These are phyloP conservation scores for Cercospora canescens DNA, from an alignment of 2,329 filamentous ascomycete genomes.

Conservation along the genomic window DNA sequence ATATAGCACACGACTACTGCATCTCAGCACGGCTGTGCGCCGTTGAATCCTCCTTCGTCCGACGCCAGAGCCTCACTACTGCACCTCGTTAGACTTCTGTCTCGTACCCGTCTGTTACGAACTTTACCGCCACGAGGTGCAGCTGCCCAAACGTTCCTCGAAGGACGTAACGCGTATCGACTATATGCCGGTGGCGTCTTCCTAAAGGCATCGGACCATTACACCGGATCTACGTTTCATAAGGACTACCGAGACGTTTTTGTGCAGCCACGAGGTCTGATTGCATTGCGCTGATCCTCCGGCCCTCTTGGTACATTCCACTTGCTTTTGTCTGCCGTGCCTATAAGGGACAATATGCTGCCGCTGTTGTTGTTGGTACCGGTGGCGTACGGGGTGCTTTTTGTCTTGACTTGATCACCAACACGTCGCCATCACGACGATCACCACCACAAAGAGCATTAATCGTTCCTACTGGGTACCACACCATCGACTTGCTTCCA, in stretches of 20 bases:
- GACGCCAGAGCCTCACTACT: not conserved
- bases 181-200: not conserved
- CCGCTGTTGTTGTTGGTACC: conserved; percentile 16
- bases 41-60: not conserved
- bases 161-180: not conserved
- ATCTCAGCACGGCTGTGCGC: not conserved
- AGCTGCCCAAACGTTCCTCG: not conserved
- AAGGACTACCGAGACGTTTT: conserved; percentile 2
- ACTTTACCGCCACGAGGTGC: conserved; percentile 1
- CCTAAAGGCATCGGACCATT: not conserved
- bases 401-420: conserved; percentile 18
- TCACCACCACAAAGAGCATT: not conserved
- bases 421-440: not conserved
- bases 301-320: not conserved
- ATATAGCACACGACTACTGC: not conserved
- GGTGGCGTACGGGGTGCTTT: conserved; percentile 19
- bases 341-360: conserved; percentile 13
- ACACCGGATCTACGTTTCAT: not conserved
- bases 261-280: conserved; percentile 1
- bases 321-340: not conserved
- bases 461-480: not conserved
- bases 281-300: not conserved
- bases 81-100: conserved; percentile 1
- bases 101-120: not conserved
- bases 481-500: not conserved